A percentile compares a stretch with the other conserved stretches of the same genome.
These are phyloP conservation scores for Fusarium tupiense DNA, from an alignment of 2,329 filamentous ascomycete genomes.

Conservation along the genomic window DNA sequence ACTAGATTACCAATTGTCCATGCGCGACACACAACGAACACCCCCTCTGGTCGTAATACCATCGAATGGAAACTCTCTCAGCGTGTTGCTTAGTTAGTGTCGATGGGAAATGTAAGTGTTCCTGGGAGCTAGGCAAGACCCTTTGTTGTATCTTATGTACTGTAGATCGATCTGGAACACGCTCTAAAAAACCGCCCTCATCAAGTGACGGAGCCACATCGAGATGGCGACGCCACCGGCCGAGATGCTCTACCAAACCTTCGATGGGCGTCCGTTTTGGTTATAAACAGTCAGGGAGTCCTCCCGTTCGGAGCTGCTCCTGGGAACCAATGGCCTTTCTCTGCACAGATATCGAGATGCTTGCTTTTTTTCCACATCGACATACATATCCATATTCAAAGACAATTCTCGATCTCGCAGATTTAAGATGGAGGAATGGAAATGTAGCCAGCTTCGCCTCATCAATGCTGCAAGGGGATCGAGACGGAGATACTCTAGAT, in stretches of 20 bases:
- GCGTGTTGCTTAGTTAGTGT: not conserved
- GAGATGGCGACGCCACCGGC: conserved; percentile 37
- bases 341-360: conserved; percentile 22
- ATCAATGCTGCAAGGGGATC: conserved; percentile 22
- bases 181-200: not conserved
- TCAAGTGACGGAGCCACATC: conserved; percentile 35
- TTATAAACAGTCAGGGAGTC: not conserved
- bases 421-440: not conserved
- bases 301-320: not conserved
- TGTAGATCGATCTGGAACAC: conserved; percentile 31
- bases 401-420: not conserved
- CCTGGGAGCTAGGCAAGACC: not conserved
- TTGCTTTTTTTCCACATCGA: not conserved
- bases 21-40: not conserved
- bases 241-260: conserved; percentile 35
- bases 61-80: not conserved
- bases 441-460: not conserved
- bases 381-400: not conserved
- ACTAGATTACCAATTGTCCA: not conserved
- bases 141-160: not conserved
- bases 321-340: not conserved
- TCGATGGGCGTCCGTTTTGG: conserved; percentile 31
- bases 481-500: not conserved
- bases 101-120: not conserved
- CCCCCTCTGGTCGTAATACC: not conserved